These are phyloP conservation scores for Fusarium newnesense DNA, from an alignment of 2,329 filamentous ascomycete genomes.

Conservation along the genomic window DNA sequence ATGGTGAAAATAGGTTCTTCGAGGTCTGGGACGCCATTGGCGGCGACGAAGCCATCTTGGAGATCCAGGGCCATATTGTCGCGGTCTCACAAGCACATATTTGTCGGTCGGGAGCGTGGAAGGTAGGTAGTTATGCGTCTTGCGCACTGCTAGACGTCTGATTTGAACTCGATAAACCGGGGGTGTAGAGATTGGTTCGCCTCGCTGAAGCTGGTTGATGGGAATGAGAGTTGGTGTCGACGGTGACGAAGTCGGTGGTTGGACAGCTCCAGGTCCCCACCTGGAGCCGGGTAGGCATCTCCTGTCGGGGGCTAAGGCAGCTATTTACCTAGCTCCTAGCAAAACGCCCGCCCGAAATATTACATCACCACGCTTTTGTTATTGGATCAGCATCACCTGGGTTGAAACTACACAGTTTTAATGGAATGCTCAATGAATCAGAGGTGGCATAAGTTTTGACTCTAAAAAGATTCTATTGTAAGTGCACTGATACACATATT, in stretches of 20 bases:
- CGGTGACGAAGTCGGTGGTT: slow-evolving; percentile 22
- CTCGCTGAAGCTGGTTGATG: slow-evolving; percentile 24
- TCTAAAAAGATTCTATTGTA: neutral
- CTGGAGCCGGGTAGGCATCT: neutral
- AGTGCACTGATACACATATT: neutral
- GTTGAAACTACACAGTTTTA: neutral
- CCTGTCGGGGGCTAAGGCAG: slow-evolving; percentile 14
- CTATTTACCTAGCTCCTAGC: slow-evolving; percentile 6
- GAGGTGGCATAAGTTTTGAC: neutral
- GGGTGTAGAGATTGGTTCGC: neutral
- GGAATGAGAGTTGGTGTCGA: slow-evolving; percentile 17
- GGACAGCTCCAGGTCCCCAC: slow-evolving; percentile 32
- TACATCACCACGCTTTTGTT: slow-evolving; percentile 35
- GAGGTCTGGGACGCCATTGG: slow-evolving; percentile 65
- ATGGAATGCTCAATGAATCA: neutral
- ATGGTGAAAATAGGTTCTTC: slow-evolving; percentile 92
- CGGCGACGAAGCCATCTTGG: slow-evolving; percentile 75
- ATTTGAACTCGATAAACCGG: neutral
- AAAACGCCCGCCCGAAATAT: slow-evolving; percentile 19
- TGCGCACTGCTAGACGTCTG: neutral
- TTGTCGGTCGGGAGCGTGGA: slow-evolving; percentile 14
- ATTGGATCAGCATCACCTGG: neutral
- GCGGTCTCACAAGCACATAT: slow-evolving; percentile 37
- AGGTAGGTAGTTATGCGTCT: slow-evolving; percentile 3
- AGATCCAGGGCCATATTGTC: slow-evolving; percentile 51